Base-by-base conservation (phyloP, 2,329 filamentous ascomycete genomes). In the Onygena corvina region DNA sequence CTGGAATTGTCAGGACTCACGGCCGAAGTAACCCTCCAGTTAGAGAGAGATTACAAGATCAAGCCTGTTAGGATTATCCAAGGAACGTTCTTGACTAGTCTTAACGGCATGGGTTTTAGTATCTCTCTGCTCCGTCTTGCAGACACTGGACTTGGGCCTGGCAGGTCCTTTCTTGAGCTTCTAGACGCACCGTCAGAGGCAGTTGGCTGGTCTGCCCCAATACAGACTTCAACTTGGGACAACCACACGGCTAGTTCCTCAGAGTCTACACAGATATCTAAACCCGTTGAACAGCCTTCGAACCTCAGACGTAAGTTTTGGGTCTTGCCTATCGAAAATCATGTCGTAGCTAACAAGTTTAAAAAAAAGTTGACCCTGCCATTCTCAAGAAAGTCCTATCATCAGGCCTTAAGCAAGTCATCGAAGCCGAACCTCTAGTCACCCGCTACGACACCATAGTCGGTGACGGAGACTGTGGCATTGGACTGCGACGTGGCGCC, bases 391-490 rank as follows among this genome's bases (percentile, higher is more conserved):
- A 70, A 47, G 72, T 71, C 20, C 69, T 83, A 34, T 70, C 66
- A 34, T 67, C 69, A 27, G 81, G 72, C 14, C 69, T 84, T 4
- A 64, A 79, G 34, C 69, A 71, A 49, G 61, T 84, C 27, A 82
- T 84, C 55, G 69, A 65, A 3, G 79, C 77, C 2, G 82, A 86
- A 59, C 74, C 79, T 6, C 74, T 81, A 35, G 71, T 85, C 49
- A 85, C 82, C 8, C 75, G 70, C 49, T 85, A 76, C 60, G 82
- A 85, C 60, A 93, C 86, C 0, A 79, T 92, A 9, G 86, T 94
- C 20, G 88, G 88, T 35, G 88, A 94, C 61, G 88, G 88, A 42
- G 88, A 94, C 66, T 94, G 88, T 60, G 88, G 88, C 7, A 85
- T 87, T 51, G 86, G 86, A 3, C 71, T 94, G 53, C 87, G 86